Percentiles rank a stretch among this genome's conserved stretches.
phyloP scores from a whole-genome alignment of 139 green algal species.

The Ettlia oleoabundans region DNA sequence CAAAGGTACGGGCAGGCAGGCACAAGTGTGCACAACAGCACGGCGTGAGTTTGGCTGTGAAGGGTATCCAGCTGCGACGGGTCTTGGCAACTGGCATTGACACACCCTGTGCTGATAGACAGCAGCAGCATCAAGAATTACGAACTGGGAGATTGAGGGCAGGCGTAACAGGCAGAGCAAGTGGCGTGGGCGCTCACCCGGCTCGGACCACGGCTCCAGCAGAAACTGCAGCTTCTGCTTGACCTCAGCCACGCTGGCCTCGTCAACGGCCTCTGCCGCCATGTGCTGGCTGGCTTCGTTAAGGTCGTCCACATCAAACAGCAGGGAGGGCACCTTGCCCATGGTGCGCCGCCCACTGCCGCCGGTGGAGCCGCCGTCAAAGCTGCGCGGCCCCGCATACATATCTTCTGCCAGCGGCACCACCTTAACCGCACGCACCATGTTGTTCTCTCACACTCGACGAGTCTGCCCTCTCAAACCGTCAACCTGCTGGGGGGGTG shows the following conservation, averaged over 20 bases:
- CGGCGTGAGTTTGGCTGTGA: too few relatives aligned
- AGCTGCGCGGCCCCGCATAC: neutral
- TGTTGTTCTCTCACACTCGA: neutral
- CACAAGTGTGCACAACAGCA: too few relatives aligned
- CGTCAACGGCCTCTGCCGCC: neutral
- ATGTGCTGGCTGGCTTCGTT: slow-evolving; percentile 1
- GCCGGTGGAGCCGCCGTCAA: neutral
- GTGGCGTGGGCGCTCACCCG: neutral
- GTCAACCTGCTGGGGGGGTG: too few relatives aligned
- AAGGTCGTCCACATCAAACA: slow-evolving; percentile 62
- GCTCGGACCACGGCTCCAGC: slow-evolving; percentile 41
- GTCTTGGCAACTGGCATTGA: too few relatives aligned
- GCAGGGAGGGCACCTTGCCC: slow-evolving; percentile 55
- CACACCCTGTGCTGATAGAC: too few relatives aligned
- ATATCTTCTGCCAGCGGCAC: slow-evolving; percentile 19
- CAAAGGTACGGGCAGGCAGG: too few relatives aligned
- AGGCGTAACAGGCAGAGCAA: too few relatives aligned
- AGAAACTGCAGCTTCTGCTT: slow-evolving; percentile 8
- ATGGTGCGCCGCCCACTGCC: slow-evolving; percentile 23
- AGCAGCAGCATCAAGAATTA: too few relatives aligned
- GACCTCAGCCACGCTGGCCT: neutral
- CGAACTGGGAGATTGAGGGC: neutral
- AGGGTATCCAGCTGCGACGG: too few relatives aligned
- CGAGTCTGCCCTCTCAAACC: too few relatives aligned
- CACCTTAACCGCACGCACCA: slow-evolving; percentile 25